These are phyloP conservation scores for Eucalyptus pauciflora DNA, from an alignment of 345 rosid species.

Conservation along the genomic window DNA sequence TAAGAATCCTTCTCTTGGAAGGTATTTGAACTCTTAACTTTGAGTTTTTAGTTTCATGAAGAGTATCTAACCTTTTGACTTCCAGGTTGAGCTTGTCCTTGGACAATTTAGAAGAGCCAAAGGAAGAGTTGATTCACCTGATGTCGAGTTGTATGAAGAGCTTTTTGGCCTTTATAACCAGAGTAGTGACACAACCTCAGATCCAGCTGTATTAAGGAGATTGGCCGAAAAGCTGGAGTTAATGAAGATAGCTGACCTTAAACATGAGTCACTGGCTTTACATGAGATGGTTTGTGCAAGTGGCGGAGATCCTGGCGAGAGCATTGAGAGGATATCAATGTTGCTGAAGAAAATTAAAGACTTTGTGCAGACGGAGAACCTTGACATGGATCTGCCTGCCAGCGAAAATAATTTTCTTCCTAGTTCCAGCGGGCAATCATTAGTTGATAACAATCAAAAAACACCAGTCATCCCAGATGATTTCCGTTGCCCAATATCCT, in stretches of 20 bases:
- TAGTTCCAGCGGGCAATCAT: slow-evolving; percentile 45
- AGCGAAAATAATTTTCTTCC: slow-evolving; percentile 26
- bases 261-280: slow-evolving; percentile 84
- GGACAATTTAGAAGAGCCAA: slow-evolving; percentile 83
- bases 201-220: slow-evolving; percentile 43
- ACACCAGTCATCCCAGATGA: slow-evolving; percentile 77
- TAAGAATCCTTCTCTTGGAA: not conserved
- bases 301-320: slow-evolving; percentile 67
- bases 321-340: slow-evolving; percentile 83
- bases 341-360: slow-evolving; percentile 72
- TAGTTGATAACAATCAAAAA: slow-evolving; percentile 45
- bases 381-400: slow-evolving; percentile 28
- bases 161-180: slow-evolving; percentile 50
- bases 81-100: slow-evolving; percentile 84
- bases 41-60: not conserved
- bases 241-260: slow-evolving; percentile 63
- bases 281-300: slow-evolving; percentile 70
- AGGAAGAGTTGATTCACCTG: slow-evolving; percentile 64
- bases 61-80: not conserved
- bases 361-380: slow-evolving; percentile 72
- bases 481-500: slow-evolving; percentile 94
- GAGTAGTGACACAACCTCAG: slow-evolving; percentile 28
- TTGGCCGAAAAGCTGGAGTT: slow-evolving; percentile 64
- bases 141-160: slow-evolving; percentile 48
- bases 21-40: not conserved